Evolutionary conservation across 2,329 filamentous ascomycete species (phyloP), one percentile per base, ranked within the genome.

Genomic region (Clonostachys rosea): DNA sequence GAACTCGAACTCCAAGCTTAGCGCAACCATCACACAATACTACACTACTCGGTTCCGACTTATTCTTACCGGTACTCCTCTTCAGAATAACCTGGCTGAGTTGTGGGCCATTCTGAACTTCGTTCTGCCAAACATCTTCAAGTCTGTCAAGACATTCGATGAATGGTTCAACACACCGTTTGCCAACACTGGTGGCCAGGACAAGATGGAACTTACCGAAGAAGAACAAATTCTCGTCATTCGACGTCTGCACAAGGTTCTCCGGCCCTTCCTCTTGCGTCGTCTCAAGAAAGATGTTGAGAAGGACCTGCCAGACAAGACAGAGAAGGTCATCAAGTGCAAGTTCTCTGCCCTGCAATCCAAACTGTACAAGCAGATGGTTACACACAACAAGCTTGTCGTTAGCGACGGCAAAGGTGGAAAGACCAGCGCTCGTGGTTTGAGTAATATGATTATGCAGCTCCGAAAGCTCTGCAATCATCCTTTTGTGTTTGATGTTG

Each of bases 381-480:
- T 96, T 50, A 95, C 87, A 2, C 89, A 96, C 72, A 95, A 97
- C 71, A 92, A 88, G 66, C 85, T 99, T 63, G 85, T 90, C 57
- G 91, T 99, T 59, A 91, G 90, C 66, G 92, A 97, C 62, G 91
- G 89, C 60, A 96, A 96, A 71, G 91, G 91, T 52, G 91, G 91
- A 60, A 96, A 96, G 81, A 91, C 90, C 42, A 89, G 88, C 56
- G 87, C 95, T 69, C 90, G 91, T 63, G 94, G 94, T 65, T 74
- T 99, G 52, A 97, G 92, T 77, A 99, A 99, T 71, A 99, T 99
- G 91, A 89, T 99, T 51, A 99, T 99, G 94, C 94, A 99, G 71
- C 74, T 99, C 61, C 87, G 94, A 62, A 99, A 99, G 72, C 84
- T 99, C 44, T 99, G 94, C 74, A 99, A 99, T 66, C 94, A 99